phyloP scores from a whole-genome alignment of 108 stramenopile species.

The Thalassiosira profunda region DNA sequence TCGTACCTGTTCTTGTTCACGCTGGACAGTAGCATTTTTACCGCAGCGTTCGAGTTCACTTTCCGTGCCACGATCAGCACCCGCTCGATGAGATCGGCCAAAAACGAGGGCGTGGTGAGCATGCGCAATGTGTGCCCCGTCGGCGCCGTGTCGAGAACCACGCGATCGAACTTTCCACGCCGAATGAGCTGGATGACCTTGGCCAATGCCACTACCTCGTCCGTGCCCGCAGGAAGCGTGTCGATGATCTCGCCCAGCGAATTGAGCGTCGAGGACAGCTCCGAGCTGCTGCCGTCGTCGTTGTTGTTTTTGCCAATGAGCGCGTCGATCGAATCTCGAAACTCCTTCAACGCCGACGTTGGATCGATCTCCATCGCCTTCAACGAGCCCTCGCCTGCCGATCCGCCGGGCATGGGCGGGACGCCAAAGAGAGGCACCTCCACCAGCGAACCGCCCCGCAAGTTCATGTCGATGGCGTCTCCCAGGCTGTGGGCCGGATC shows the following conservation, averaged over 20 bases:
- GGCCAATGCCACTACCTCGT: constrained; percentile 93
- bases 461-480: constrained; percentile 91
- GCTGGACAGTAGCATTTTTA: constrained; percentile 59
- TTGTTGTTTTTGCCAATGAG: constrained; percentile 58
- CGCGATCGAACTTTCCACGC: constrained; percentile 88
- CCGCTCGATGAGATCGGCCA: constrained; percentile 86
- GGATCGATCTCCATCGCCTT: constrained; percentile 91
- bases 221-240: constrained; percentile 93
- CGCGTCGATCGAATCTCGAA: constrained; percentile 77
- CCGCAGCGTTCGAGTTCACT: constrained; percentile 73
- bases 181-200: constrained; percentile 90
- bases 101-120: constrained; percentile 82
- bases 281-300: constrained; percentile 24
- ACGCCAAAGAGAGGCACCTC: constrained; percentile 80
- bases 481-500: constrained; percentile 97
- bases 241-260: constrained; percentile 84
- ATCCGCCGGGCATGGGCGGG: constrained; percentile 40
- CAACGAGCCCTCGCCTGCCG: constrained; percentile 65
- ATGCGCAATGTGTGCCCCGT: constrained; percentile 97
- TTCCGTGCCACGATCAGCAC: constrained; percentile 70
- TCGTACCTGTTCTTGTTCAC: constrained; percentile 56
- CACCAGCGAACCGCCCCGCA: constrained; percentile 68
- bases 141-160: constrained; percentile 96
- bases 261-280: constrained; percentile 63
- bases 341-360: constrained; percentile 65